These are phyloP conservation scores for Cryptococcus deneoformans DNA, from an alignment of 1,284 basidiomycete species.

Conservation along the genomic window DNA sequence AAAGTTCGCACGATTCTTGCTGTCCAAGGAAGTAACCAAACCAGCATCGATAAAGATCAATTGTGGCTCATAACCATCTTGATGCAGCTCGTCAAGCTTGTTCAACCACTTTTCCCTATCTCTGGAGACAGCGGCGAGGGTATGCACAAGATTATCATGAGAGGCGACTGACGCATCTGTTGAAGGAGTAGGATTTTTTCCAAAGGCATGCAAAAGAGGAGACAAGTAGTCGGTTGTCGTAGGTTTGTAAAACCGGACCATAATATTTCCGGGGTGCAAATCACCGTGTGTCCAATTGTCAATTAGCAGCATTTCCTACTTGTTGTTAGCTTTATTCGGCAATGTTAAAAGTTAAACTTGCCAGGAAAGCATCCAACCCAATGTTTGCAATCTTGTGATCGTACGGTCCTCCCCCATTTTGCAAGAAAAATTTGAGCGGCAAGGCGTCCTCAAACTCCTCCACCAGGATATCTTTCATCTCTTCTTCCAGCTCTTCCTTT, in stretches of 20 bases:
- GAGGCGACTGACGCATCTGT: constrained; percentile 6
- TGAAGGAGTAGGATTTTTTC: constrained; percentile 19
- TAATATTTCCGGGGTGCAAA: constrained; percentile 80
- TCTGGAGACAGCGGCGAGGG: constrained; percentile 59
- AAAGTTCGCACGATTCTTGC: constrained; percentile 83
- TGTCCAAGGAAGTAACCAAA: constrained; percentile 81
- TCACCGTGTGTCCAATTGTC: constrained; percentile 99
- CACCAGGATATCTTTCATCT: constrained; percentile 67
- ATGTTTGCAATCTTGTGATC: constrained; percentile 87
- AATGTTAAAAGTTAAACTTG: constrained; percentile 48
- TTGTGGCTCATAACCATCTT: constrained; percentile 84
- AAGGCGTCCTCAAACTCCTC: constrained; percentile 94
- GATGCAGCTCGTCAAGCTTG: constrained; percentile 64
- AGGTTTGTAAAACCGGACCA: constrained; percentile 92
- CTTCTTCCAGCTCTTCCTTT: constrained; percentile 14
- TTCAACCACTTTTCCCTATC: constrained; percentile 67
- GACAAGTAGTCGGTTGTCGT: constrained; percentile 59
- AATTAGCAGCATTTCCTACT: constrained; percentile 91
- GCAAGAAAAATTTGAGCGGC: constrained; percentile 83
- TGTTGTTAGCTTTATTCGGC: too few species aligned
- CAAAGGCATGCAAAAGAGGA: constrained; percentile 40
- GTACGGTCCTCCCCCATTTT: constrained; percentile 85
- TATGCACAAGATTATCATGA: constrained; percentile 60
- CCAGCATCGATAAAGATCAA: constrained; percentile 97
- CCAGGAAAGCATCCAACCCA: constrained; percentile 93